Conservation (phyloP, 495 filamentous ascomycete genomes). For the Daldinia decipiens region DNA sequence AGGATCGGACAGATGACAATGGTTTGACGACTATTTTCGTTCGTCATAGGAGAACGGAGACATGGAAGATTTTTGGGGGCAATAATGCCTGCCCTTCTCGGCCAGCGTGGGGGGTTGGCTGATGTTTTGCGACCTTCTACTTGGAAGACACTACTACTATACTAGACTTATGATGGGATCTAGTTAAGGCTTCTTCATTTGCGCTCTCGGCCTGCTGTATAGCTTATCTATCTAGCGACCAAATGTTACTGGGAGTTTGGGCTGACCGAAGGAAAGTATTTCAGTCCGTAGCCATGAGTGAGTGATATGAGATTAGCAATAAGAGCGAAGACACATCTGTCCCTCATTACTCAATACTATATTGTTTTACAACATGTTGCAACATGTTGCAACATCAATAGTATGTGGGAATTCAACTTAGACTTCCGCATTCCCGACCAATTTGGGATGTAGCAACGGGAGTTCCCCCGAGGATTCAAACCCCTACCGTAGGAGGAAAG, state of each 20-base stretch:
- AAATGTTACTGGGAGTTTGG: neutral
- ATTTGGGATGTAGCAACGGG: neutral
- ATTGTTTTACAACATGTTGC: neutral
- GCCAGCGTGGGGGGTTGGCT: slow-evolving; percentile 14
- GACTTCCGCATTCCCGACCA: neutral
- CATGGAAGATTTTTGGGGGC: slow-evolving; percentile 33
- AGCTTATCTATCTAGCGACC: neutral
- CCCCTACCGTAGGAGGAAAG: neutral
- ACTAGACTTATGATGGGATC: slow-evolving; percentile 4
- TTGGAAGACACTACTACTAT: slow-evolving; percentile 6
- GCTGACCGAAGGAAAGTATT: neutral
- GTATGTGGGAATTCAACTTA: neutral
- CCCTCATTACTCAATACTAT: neutral
- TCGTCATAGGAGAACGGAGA: slow-evolving; percentile 20
- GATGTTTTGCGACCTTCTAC: slow-evolving; percentile 16
- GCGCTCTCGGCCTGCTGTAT: neutral
- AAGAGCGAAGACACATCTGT: neutral
- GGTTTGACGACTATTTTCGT: slow-evolving; percentile 19
- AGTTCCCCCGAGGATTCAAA: slow-evolving; percentile 1
- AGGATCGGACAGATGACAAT: slow-evolving; percentile 41
- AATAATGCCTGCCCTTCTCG: slow-evolving; percentile 26
- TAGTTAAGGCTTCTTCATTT: neutral
- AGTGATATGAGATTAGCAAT: neutral
- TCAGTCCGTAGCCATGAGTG: neutral
- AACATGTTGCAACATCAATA: neutral